These are phyloP conservation scores for Fraxinus anomala DNA, from an alignment of 257 asterid species.

Conservation along the genomic window DNA sequence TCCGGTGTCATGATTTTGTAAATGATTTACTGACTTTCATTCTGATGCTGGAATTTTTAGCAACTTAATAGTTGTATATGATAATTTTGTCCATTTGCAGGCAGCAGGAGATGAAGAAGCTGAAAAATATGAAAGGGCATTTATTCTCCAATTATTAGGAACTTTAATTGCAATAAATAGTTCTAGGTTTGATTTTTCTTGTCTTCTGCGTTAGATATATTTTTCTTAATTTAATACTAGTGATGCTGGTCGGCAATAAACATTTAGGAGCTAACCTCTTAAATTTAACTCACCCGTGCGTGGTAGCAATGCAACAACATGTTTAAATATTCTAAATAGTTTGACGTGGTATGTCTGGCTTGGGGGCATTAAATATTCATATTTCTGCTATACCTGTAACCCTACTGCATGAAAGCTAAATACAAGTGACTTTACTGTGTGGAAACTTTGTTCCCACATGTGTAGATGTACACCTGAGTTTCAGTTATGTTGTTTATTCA, in stretches of 20 bases:
- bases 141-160: slow-evolving; percentile 69
- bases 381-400: too few species aligned
- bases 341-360: slow-evolving; percentile 7
- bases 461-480: neutral
- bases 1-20: neutral
- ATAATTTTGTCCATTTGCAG: slow-evolving; percentile 48
- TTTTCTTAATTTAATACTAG: slow-evolving; percentile 4
- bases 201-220: slow-evolving; percentile 11
- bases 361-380: neutral
- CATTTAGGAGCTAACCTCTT: neutral
- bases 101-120: slow-evolving; percentile 79
- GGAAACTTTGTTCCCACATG: neutral
- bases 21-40: slow-evolving; percentile 1
- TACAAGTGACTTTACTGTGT: neutral
- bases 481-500: neutral
- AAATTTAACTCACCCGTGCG: neutral
- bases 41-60: slow-evolving; percentile 12
- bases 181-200: slow-evolving; percentile 50
- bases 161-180: slow-evolving; percentile 42
- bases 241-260: slow-evolving; percentile 7
- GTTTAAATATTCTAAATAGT: slow-evolving; percentile 7
- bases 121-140: slow-evolving; percentile 74
- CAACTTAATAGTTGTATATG: slow-evolving; percentile 23
- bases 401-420: too few species aligned
- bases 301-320: neutral